Evolutionary conservation across 441 rosid genomes (phyloP).

Genomic region (Corymbia calophylla): DNA sequence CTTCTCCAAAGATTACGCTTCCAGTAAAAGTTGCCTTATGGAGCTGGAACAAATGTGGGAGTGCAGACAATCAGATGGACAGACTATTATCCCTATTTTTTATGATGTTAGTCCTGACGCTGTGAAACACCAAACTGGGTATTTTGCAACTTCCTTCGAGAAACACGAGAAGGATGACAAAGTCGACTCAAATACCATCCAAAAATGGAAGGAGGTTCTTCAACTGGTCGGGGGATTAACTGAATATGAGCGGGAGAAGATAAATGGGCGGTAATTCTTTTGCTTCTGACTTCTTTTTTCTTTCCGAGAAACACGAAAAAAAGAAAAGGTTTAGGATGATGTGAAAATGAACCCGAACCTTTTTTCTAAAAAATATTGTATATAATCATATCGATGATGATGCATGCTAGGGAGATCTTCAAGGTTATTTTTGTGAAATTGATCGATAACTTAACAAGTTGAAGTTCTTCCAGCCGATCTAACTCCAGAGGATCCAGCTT

Average conservation of each 20-base stretch:
- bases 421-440: fast-evolving
- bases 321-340: fast-evolving
- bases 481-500: no score
- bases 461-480: no score
- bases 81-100: fast-evolving
- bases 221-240: fast-evolving
- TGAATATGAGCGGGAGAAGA: fast-evolving
- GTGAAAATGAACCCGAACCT: fast-evolving
- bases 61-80: fast-evolving
- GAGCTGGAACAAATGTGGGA: background rate
- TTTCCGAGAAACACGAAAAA: fast-evolving
- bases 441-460: fast-evolving
- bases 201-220: fast-evolving
- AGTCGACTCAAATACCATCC: fast-evolving
- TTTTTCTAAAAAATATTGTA: fast-evolving
- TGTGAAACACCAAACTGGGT: fast-evolving
- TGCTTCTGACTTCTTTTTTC: fast-evolving
- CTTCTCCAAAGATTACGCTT: background rate
- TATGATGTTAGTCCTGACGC: fast-evolving
- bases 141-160: fast-evolving
- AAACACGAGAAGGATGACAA: fast-evolving
- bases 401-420: background rate
- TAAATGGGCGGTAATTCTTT: background rate
- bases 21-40: background rate
- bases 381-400: fast-evolving